phyloP scores from a whole-genome alignment of 1,284 basidiomycete species.

The Vanrija sp. region DNA sequence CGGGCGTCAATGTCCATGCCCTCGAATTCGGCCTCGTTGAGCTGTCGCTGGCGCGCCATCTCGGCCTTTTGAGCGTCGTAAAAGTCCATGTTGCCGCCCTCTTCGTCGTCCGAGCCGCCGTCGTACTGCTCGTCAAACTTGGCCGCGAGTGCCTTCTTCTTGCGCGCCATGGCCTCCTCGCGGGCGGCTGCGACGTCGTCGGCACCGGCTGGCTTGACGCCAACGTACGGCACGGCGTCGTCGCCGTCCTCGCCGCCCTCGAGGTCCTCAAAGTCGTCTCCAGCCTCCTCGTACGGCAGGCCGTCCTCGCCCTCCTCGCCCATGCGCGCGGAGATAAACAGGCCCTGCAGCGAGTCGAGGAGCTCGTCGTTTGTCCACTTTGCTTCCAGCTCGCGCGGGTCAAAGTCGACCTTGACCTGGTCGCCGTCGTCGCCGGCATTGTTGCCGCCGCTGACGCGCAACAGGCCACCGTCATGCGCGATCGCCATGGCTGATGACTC shows the following conservation, averaged over 20 bases:
- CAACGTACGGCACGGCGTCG: constrained; percentile 46
- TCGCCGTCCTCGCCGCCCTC: constrained; percentile 50
- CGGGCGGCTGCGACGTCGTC: constrained; percentile 50
- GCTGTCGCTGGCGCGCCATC: constrained; percentile 74
- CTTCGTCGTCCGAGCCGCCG: constrained; percentile 68
- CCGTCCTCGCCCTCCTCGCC: constrained; percentile 46
- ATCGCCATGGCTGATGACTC: constrained; percentile 31
- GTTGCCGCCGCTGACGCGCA: constrained; percentile 56
- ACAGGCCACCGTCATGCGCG: constrained; percentile 68
- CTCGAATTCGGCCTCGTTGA: constrained; percentile 85
- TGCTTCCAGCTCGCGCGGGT: constrained; percentile 55
- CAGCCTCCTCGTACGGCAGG: constrained; percentile 52
- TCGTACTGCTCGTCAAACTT: constrained; percentile 96
- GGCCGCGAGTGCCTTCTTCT: constrained; percentile 87
- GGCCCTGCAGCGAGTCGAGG: constrained; percentile 76
- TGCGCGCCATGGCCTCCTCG: constrained; percentile 65
- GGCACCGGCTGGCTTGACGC: constrained; percentile 35
- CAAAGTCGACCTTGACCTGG: constrained; percentile 61
- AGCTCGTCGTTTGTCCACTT: constrained; percentile 81
- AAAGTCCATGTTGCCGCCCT: constrained; percentile 66
- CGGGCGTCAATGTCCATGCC: constrained; percentile 73
- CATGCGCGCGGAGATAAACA: constrained; percentile 82
- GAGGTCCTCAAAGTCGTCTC: constrained; percentile 54
- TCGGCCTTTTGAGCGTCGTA: constrained; percentile 90
- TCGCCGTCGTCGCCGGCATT: constrained; percentile 59